Base-by-base conservation (phyloP, 192 early-diverging fungal species). In the Podila minutissima region DNA sequence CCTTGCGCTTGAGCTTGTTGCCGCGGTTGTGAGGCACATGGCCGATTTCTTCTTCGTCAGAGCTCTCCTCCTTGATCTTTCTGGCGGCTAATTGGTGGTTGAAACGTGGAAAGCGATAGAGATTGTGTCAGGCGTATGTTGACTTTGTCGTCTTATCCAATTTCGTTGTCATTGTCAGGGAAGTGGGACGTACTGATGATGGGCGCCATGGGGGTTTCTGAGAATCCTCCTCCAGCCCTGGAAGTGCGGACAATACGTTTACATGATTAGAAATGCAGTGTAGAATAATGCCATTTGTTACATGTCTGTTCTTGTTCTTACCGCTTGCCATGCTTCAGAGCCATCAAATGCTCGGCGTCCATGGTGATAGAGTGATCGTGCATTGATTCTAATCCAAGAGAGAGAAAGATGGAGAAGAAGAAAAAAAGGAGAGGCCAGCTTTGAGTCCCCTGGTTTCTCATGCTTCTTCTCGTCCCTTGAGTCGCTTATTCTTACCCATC, bases 1-100 rank as follows among this genome's bases (percentile, higher is more conserved):
- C 78, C 58, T 82, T 83, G 72, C 85, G 71, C 67, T 93, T 93
- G 67, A 93, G 86, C 84, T 93, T 93, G 82, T 93, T 87, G 49
- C 92, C 92, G 10, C 92, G 77, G 72, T 93, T 93, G 66, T 90
- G 89, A 33, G 92, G 90, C 33, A 85, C 83, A 1, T 88, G 65
- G 46, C 89, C 89, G 57, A 88, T 69, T 57, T 85, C 84, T 61
- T 82, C 71, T 32, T 85, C 74, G 24, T 72, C 74, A 19, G 62
- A 66, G 22, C 37, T 67, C 5, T 37, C 73, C 2, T 85, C 84
- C 48, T 72, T 64, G 8, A 72, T 29, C 53, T 81, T 81, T 35
- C 71, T 63, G 19, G 67, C 71, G 3, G 57, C 77, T 81, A 72
- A 12, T 17, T 55, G 7, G 28, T 28, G 24, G 7, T 65, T 19